A percentile compares a stretch with the other conserved stretches of the same genome.
phyloP scores from a whole-genome alignment of 2,329 filamentous ascomycete species.

The Colletotrichum sansevieriae region DNA sequence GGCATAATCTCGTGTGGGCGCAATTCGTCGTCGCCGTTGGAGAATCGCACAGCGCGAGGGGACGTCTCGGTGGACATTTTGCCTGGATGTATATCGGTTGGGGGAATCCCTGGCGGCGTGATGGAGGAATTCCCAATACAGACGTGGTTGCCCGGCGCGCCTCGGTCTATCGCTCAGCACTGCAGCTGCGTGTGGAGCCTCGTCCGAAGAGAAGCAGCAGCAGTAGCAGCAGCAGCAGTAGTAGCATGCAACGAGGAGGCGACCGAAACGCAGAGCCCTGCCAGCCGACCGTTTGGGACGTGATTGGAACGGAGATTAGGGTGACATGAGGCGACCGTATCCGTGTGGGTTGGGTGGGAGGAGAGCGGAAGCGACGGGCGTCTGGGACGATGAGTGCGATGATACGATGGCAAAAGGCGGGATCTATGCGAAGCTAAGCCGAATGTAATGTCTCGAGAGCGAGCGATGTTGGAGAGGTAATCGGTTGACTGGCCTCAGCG shows the following conservation, averaged over 20 bases:
- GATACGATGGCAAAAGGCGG: not conserved
- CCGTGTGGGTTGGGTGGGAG: constrained; percentile 26
- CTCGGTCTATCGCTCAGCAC: constrained; percentile 37
- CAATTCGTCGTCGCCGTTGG: constrained; percentile 60
- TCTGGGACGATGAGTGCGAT: not conserved
- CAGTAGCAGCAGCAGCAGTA: not conserved
- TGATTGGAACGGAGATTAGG: constrained; percentile 36
- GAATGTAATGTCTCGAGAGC: constrained; percentile 9
- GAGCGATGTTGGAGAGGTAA: not conserved
- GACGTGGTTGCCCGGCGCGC: constrained; percentile 33
- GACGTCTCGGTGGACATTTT: constrained; percentile 59
- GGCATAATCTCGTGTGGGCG: constrained; percentile 58
- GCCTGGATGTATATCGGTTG: constrained; percentile 30
- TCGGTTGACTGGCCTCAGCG: not conserved
- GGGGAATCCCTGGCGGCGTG: constrained; percentile 8
- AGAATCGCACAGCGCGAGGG: constrained; percentile 69
- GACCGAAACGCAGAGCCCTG: constrained; percentile 28
- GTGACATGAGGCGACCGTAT: constrained; percentile 41
- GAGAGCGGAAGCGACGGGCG: not conserved
- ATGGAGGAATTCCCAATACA: constrained; percentile 26
- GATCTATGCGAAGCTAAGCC: constrained; percentile 15
- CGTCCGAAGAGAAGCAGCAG: constrained; percentile 37
- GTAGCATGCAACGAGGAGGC: constrained; percentile 33
- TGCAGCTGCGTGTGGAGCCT: constrained; percentile 39
- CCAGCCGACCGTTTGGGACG: constrained; percentile 23